These are phyloP conservation scores for Candida pseudoglaebosa DNA, from an alignment of 805 yeast species.

Conservation along the genomic window DNA sequence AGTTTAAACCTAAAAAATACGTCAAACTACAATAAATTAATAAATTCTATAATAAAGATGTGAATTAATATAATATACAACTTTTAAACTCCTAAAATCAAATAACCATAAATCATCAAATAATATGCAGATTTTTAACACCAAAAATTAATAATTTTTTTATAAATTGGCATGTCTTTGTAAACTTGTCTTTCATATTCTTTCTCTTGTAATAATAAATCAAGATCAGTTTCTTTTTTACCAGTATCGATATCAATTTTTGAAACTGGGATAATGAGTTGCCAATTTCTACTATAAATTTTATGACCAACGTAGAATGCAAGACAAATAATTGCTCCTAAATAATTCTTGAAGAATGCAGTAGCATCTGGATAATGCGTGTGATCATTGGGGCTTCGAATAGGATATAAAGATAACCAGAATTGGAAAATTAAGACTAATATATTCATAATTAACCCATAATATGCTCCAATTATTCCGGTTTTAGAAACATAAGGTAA, in stretches of 20 bases:
- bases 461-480: slow-evolving; percentile 33
- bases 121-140: slow-evolving; percentile 7
- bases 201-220: slow-evolving; percentile 45
- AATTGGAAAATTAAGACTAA: slow-evolving; percentile 29
- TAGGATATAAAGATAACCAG: slow-evolving; percentile 32
- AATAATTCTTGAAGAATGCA: slow-evolving; percentile 53
- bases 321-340: slow-evolving; percentile 45
- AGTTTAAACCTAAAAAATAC: no score
- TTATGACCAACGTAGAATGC: slow-evolving; percentile 53
- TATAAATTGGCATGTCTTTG: slow-evolving; percentile 19
- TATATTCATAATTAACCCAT: slow-evolving; percentile 21
- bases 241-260: slow-evolving; percentile 62
- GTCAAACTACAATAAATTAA: no score
- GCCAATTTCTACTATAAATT: slow-evolving; percentile 38
- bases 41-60: not conserved
- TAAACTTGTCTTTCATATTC: slow-evolving; percentile 36
- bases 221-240: slow-evolving; percentile 54
- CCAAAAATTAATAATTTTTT: slow-evolving; percentile 18
- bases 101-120: slow-evolving; percentile 1
- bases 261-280: slow-evolving; percentile 33
- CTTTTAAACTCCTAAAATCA: slow-evolving; percentile 1
- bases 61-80: slow-evolving; percentile 1
- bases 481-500: slow-evolving; percentile 54
- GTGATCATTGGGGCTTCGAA: slow-evolving; percentile 16
- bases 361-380: slow-evolving; percentile 29